Evolutionary conservation across 2,329 filamentous ascomycete species (phyloP).

Genomic region (Parafenestella ontariensis): DNA sequence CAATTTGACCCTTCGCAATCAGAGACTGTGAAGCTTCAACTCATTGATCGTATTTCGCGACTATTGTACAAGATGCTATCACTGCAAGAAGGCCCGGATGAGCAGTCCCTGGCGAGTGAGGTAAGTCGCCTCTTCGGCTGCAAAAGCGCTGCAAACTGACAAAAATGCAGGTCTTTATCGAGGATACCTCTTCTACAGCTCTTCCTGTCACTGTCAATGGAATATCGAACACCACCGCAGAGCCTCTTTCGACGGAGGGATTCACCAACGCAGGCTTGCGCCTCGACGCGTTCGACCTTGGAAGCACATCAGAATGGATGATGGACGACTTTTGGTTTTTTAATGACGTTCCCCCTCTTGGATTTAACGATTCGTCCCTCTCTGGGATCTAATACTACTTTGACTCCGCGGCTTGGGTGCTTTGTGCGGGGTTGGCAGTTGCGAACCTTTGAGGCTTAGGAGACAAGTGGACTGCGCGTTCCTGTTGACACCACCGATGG

Average conservation of each 20-base stretch:
- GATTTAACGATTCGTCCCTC: neutral
- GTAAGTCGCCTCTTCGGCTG: constrained; percentile 6
- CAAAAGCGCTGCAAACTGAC: neutral
- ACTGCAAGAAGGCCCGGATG: constrained; percentile 22
- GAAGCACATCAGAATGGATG: constrained; percentile 18
- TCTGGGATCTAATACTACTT: constrained; percentile 3
- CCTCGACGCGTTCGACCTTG: constrained; percentile 19
- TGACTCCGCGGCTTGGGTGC: neutral
- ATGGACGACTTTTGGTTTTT: constrained; percentile 30
- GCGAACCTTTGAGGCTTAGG: neutral
- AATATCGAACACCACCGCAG: neutral
- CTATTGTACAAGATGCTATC: constrained; percentile 28
- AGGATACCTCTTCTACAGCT: neutral
- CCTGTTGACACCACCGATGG: neutral
- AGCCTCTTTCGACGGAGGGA: neutral
- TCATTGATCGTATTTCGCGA: constrained; percentile 24
- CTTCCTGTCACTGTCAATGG: neutral
- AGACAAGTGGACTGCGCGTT: neutral
- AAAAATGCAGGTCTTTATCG: constrained; percentile 4
- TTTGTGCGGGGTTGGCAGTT: neutral
- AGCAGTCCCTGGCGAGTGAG: constrained; percentile 18
- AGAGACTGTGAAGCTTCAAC: constrained; percentile 30
- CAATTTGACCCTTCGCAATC: constrained; percentile 26
- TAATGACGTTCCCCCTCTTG: constrained; percentile 7
- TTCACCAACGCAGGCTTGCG: constrained; percentile 8